A percentile compares a stretch with the other conserved stretches of the same genome.
Conservation (phyloP, 192 early-diverging fungal species). For the Coemansia biformis region DNA sequence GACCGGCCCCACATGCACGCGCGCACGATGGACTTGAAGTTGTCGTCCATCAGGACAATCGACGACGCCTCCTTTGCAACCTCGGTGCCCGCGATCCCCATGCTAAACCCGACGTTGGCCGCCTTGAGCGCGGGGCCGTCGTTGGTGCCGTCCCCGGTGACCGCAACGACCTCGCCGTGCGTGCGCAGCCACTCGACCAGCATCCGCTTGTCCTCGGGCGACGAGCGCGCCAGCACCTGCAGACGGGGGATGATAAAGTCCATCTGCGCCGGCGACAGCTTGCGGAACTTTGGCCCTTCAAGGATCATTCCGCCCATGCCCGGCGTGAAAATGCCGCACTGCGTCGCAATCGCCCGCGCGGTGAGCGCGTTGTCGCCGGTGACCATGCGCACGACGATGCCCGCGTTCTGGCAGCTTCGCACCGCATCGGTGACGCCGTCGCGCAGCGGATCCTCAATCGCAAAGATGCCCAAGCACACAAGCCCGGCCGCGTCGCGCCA, state of each 20-base stretch:
- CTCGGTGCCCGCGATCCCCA: conserved; percentile 99
- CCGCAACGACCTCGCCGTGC: conserved; percentile 92
- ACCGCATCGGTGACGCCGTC: conserved; percentile 93
- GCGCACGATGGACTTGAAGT: conserved; percentile 95
- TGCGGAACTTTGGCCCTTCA: conserved; percentile 92
- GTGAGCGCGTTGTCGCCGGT: conserved; percentile 96
- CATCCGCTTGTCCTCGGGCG: conserved; percentile 94
- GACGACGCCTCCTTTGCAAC: conserved; percentile 99
- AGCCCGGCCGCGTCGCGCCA: conserved; percentile 56
- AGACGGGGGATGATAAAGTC: conserved; percentile 86
- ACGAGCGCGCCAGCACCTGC: conserved; percentile 90
- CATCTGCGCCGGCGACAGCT: conserved; percentile 78
- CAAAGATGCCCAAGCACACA: conserved; percentile 82
- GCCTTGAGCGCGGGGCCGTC: conserved; percentile 91
- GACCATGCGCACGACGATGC: conserved; percentile 97
- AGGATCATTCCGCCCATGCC: conserved; percentile 79
- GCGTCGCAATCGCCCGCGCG: conserved; percentile 87
- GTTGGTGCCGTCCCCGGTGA: conserved; percentile 99
- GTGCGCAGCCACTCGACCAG: conserved; percentile 83
- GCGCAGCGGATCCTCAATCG: conserved; percentile 95
- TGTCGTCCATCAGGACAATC: conserved; percentile 97
- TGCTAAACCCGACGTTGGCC: conserved; percentile 96
- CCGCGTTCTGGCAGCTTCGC: conserved; percentile 77
- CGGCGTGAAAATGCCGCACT: conserved; percentile 85
- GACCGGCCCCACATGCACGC: conserved; percentile 95